These are phyloP conservation scores for Capsicum pubescens DNA, from an alignment of 257 asterid species.

Conservation along the genomic window DNA sequence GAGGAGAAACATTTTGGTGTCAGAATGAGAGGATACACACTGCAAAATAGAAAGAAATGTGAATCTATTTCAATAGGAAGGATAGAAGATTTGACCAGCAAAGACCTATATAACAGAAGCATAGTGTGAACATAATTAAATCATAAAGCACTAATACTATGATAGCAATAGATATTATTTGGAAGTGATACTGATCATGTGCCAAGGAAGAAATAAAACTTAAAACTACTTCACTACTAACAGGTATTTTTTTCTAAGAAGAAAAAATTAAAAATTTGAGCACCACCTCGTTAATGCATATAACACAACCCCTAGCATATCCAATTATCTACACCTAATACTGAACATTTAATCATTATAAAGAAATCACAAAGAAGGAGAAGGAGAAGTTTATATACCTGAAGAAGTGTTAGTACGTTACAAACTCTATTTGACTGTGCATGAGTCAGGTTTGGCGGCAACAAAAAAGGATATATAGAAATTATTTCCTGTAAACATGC, in stretches of 20 bases:
- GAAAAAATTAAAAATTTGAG: background rate
- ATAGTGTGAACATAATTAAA: background rate
- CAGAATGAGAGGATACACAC: conserved; percentile 48
- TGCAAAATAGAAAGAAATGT: conserved; percentile 35
- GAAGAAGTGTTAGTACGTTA: background rate
- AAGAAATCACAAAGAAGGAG: background rate
- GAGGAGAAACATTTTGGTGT: conserved; percentile 39
- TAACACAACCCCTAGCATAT: background rate
- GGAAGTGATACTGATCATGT: conserved; percentile 4
- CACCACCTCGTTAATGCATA: conserved; percentile 5
- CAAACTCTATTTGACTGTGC: background rate
- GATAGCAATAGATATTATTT: conserved; percentile 3
- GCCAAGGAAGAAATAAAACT: conserved; percentile 4
- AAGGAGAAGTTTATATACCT: conserved; percentile 7
- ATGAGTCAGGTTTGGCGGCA: too few relatives aligned
- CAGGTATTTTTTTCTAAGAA: background rate
- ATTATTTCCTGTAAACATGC: too few relatives aligned
- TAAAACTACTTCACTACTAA: background rate
- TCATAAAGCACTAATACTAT: background rate
- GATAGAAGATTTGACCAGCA: conserved; percentile 13
- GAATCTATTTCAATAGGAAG: background rate
- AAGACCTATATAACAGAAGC: background rate
- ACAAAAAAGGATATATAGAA: too few relatives aligned
- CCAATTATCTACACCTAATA: background rate
- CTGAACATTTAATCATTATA: too few relatives aligned